Conservation (phyloP, 2,329 filamentous ascomycete species). For the Penicillium sp. region DNA sequence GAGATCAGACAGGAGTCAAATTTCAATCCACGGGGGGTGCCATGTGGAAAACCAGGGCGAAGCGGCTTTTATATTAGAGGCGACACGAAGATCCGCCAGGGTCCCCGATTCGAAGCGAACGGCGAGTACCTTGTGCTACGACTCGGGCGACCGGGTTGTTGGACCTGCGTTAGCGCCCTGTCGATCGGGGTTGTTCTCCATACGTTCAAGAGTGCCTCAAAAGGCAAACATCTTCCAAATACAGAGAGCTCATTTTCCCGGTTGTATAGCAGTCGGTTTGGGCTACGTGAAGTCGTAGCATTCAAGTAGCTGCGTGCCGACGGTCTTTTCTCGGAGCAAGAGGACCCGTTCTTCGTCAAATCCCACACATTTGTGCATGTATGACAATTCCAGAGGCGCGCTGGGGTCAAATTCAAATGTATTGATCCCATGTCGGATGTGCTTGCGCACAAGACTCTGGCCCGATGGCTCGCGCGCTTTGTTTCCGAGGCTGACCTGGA, state of each 20-base stretch:
- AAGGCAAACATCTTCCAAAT: background rate
- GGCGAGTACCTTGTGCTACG: constrained; percentile 25
- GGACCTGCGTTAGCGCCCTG: constrained; percentile 12
- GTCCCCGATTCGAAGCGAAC: constrained; percentile 1
- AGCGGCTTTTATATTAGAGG: constrained; percentile 12
- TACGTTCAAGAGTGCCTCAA: background rate
- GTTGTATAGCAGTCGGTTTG: constrained; percentile 11
- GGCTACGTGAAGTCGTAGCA: constrained; percentile 79
- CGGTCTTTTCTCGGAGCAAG: constrained; percentile 68
- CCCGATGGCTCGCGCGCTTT: constrained; percentile 2
- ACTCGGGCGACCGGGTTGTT: constrained; percentile 5
- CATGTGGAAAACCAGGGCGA: background rate
- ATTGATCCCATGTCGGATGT: background rate
- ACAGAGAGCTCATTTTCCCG: background rate
- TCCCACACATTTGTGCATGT: constrained; percentile 66
- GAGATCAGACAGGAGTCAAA: too few relatives aligned
- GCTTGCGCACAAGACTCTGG: background rate
- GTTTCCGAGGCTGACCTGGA: constrained; percentile 50
- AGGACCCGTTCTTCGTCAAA: constrained; percentile 94
- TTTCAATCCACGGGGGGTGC: too few relatives aligned
- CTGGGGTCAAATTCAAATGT: constrained; percentile 23
- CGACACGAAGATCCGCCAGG: constrained; percentile 22
- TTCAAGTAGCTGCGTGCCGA: constrained; percentile 69
- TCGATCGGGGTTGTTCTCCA: background rate
- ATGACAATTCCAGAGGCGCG: constrained; percentile 39